Base-by-base conservation (phyloP, 139 green algal genomes). In the Tetradesmus lagerheimii region DNA sequence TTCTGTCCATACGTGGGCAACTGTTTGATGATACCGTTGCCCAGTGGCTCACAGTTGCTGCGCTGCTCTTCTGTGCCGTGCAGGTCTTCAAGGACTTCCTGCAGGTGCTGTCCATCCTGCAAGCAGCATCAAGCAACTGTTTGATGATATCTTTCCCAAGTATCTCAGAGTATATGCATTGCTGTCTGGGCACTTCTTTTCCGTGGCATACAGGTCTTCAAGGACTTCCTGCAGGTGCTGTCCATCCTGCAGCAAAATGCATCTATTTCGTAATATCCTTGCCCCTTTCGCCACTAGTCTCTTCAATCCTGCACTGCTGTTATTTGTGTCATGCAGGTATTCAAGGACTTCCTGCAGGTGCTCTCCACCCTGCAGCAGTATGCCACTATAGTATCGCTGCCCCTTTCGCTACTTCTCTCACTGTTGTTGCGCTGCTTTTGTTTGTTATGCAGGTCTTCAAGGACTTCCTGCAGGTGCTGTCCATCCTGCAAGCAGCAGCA, bases 261-360 rank as follows among this genome's bases (percentile, higher is more conserved):
- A n/a, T n/a, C n/a, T n/a, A n/a, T n/a, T n/a, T n/a, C n/a, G n/a
- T n/a, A n/a, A n/a, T n/a, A n/a, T n/a, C n/a, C n/a, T n/a, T n/a
- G n/a, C n/a, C n/a, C n/a, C n/a, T n/a, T n/a, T n/a, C n/a, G n/a
- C n/a, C n/a, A n/a, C n/a, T n/a, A n/a, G n/a, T n/a, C n/a, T n/a
- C n/a, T n/a, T n/a, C n/a, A n/a, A 14, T 14, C 47, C 47, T 20
- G 18, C 1, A 2, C 47, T 62, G 47, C 47, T 20, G 6, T 20
- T 1, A 23, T 62, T 14, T 43, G 1, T 80, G 74, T 25, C 43
- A 31, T 23, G 0, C 82, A 87, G 82, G 82, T 87, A 0, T 79
- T 87, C 82, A 87, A 87, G 38, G 82, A 87, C 82, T 87, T 87
- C 82, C 82, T 87, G 34, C 82, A 87, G 23, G 82, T 87, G 53